Percentiles rank a stretch among this genome's conserved stretches.
Evolutionary conservation across 2,329 filamentous ascomycete species (phyloP).

Genomic region (Phyllosticta citriasiana): DNA sequence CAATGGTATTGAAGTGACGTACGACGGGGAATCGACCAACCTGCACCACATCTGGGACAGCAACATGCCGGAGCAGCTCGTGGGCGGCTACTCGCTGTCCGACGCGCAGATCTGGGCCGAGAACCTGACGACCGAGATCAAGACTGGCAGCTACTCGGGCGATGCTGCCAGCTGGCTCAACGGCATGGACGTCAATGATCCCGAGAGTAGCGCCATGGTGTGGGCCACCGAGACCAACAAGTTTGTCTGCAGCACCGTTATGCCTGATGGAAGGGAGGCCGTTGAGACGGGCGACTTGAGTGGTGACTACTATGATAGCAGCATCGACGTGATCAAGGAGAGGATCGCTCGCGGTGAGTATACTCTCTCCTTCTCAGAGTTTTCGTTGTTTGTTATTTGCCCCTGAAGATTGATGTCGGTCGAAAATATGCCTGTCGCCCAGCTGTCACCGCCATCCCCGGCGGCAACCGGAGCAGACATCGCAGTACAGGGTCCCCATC

Average conservation of each 20-base stretch:
- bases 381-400: neutral
- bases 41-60: constrained; percentile 31
- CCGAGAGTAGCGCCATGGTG: constrained; percentile 25
- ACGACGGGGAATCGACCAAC: constrained; percentile 31
- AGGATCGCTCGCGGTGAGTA: constrained; percentile 35
- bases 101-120: constrained; percentile 31
- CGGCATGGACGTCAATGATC: constrained; percentile 27
- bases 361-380: neutral
- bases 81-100: constrained; percentile 28
- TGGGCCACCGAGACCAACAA: constrained; percentile 36
- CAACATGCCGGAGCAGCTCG: constrained; percentile 33
- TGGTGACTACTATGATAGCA: constrained; percentile 26
- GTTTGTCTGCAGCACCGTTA: constrained; percentile 32
- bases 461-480: neutral
- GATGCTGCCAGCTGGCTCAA: constrained; percentile 22
- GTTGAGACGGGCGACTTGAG: constrained; percentile 29
- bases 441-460: neutral
- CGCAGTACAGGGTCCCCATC: neutral
- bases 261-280: constrained; percentile 28
- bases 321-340: constrained; percentile 29
- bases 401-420: neutral
- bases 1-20: constrained; percentile 36
- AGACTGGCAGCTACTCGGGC: constrained; percentile 26
- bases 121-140: constrained; percentile 28
- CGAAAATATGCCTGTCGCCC: neutral